These are phyloP conservation scores for Boletus smithii DNA, from an alignment of 1,284 basidiomycete species.

Conservation along the genomic window DNA sequence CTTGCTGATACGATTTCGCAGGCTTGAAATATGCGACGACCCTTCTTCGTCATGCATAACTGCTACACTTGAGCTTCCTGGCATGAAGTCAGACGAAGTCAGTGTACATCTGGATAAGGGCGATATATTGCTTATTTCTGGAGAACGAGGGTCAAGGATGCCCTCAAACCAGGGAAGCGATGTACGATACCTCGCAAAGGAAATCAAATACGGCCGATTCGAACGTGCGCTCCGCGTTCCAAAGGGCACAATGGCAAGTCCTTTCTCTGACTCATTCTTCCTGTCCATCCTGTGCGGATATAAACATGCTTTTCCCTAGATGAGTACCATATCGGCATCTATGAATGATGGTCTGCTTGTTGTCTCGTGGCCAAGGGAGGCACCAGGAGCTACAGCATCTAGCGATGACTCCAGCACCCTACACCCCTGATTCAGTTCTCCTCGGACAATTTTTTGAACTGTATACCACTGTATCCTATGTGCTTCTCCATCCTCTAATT, in stretches of 20 bases:
- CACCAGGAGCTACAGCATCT: slow-evolving; percentile 20
- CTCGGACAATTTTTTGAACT: not conserved
- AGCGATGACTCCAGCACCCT: slow-evolving; percentile 4
- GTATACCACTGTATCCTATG: slow-evolving; percentile 13
- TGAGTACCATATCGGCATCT: slow-evolving; percentile 35
- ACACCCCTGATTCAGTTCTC: slow-evolving; percentile 10
- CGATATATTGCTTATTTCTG: slow-evolving; percentile 27
- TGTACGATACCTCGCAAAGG: slow-evolving; percentile 23
- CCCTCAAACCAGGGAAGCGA: slow-evolving; percentile 22
- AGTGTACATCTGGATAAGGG: slow-evolving; percentile 26
- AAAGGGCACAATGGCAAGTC: slow-evolving; percentile 32
- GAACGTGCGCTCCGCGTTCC: slow-evolving; percentile 32
- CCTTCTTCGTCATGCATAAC: slow-evolving; percentile 30
- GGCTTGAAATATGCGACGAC: slow-evolving; percentile 33
- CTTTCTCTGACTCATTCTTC: slow-evolving; percentile 2
- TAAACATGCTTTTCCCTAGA: slow-evolving; percentile 12
- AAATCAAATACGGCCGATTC: slow-evolving; percentile 34
- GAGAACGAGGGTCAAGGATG: slow-evolving; percentile 20
- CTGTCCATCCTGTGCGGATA: slow-evolving; percentile 6
- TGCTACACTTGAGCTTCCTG: slow-evolving; percentile 32
- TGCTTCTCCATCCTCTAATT: slow-evolving; percentile 15
- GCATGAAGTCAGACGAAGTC: slow-evolving; percentile 34
- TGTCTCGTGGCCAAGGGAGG: slow-evolving; percentile 29
- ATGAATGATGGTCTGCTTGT: slow-evolving; percentile 34
- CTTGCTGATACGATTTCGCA: slow-evolving; percentile 15